Evolutionary conservation across 768 basidiomycete genomes (phyloP).

Genomic region (Multifurca ochricompacta): DNA sequence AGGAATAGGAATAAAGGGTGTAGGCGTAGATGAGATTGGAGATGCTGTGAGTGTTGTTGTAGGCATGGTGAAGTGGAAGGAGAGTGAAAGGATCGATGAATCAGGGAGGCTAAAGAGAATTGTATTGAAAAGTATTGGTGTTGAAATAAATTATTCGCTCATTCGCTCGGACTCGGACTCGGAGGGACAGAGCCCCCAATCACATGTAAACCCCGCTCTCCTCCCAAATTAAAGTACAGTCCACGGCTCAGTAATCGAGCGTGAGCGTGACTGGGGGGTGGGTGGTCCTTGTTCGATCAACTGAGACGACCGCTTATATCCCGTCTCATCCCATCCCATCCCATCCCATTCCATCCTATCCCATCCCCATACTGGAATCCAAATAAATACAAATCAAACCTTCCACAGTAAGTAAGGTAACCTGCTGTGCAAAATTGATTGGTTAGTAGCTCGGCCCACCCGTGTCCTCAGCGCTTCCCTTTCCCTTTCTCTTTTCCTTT

Average conservation of each 20-base stretch:
- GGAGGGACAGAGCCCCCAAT: no score
- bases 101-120: background rate
- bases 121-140: no score
- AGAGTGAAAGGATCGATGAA: background rate
- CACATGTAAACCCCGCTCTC: no score
- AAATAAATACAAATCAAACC: background rate
- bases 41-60: constrained; percentile 15
- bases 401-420: background rate
- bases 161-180: no score
- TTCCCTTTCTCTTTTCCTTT: background rate
- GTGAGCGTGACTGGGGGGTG: no score
- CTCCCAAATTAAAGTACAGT: no score
- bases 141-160: no score
- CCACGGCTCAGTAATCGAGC: no score
- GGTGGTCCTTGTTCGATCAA: background rate
- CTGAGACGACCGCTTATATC: background rate
- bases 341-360: no score
- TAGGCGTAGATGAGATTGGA: background rate
- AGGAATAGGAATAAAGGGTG: no score
- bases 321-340: no score
- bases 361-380: no score
- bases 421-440: background rate
- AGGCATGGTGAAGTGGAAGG: constrained; percentile 6
- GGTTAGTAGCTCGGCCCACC: background rate
- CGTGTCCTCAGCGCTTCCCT: background rate